Percentiles rank a stretch among this genome's conserved stretches.
phyloP scores from a whole-genome alignment of 2,329 filamentous ascomycete species.

The Didymella lethalis region DNA sequence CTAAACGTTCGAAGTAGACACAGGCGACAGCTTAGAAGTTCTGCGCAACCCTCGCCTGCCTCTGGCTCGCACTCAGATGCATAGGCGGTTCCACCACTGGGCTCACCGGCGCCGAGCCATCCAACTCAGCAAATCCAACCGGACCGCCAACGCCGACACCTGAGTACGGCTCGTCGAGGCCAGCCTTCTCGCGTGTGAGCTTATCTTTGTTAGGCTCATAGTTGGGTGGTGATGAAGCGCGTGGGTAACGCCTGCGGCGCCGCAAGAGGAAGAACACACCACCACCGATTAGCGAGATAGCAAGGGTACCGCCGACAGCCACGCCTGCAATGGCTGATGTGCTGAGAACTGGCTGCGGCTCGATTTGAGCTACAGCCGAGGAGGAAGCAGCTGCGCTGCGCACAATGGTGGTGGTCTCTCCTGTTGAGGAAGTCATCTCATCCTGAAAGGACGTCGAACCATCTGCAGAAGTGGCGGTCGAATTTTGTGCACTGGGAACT shows the following conservation, averaged over 20 bases:
- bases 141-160: neutral
- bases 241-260: constrained; percentile 13
- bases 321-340: constrained; percentile 28
- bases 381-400: neutral
- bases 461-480: neutral
- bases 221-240: neutral
- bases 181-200: neutral
- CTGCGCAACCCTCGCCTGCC: constrained; percentile 5
- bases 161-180: constrained; percentile 1
- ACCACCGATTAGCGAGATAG: constrained; percentile 22
- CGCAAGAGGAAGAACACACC: constrained; percentile 22
- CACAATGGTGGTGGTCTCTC: neutral
- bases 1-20: neutral
- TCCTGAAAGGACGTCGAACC: neutral
- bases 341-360: neutral
- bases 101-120: constrained; percentile 3
- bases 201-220: neutral
- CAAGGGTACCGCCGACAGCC: constrained; percentile 24
- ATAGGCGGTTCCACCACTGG: constrained; percentile 1
- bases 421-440: neutral
- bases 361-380: neutral
- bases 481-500: neutral
- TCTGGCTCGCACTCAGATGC: constrained; percentile 1
- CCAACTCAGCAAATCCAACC: constrained; percentile 6
- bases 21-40: constrained; percentile 4